phyloP scores from a whole-genome alignment of 2,329 filamentous ascomycete species.

The Penicillium sumatraense region DNA sequence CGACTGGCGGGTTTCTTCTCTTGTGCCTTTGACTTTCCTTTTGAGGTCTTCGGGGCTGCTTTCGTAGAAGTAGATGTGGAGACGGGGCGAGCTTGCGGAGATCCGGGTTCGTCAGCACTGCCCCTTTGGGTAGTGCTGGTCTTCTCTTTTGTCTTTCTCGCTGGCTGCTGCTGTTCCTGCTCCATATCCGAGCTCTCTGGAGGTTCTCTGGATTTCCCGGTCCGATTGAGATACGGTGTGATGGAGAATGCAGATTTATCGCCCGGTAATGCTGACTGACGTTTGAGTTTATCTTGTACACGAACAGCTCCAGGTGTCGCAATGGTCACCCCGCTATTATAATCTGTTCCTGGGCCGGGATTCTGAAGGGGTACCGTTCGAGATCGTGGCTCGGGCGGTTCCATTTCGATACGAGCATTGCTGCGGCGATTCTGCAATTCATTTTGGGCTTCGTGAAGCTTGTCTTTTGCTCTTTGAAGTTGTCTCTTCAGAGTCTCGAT shows the following conservation, averaged over 20 bases:
- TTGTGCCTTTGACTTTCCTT: slow-evolving; percentile 6
- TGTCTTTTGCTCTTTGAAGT: slow-evolving; percentile 70
- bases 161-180: slow-evolving; percentile 29
- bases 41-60: slow-evolving; percentile 8
- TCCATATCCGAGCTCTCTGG: slow-evolving; percentile 34
- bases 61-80: slow-evolving; percentile 1
- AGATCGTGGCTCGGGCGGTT: slow-evolving; percentile 40
- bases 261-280: slow-evolving; percentile 66
- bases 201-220: slow-evolving; percentile 58
- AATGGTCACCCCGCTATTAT: slow-evolving; percentile 52
- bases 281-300: slow-evolving; percentile 60
- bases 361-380: slow-evolving; percentile 44
- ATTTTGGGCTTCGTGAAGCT: slow-evolving; percentile 69
- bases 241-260: slow-evolving; percentile 94
- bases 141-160: slow-evolving; percentile 20
- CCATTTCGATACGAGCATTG: slow-evolving; percentile 34
- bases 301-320: slow-evolving; percentile 56
- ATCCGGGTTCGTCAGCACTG: neutral
- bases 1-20: slow-evolving; percentile 7
- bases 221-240: slow-evolving; percentile 87
- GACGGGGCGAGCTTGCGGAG: too few species aligned
- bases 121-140: neutral
- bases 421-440: slow-evolving; percentile 52
- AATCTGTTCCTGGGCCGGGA: slow-evolving; percentile 29
- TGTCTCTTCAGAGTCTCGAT: slow-evolving; percentile 72